Percentiles rank a stretch among this genome's conserved stretches.
These are phyloP conservation scores for Komagataea norvegica DNA, from an alignment of 1,139 yeast genomes.

Conservation along the genomic window DNA sequence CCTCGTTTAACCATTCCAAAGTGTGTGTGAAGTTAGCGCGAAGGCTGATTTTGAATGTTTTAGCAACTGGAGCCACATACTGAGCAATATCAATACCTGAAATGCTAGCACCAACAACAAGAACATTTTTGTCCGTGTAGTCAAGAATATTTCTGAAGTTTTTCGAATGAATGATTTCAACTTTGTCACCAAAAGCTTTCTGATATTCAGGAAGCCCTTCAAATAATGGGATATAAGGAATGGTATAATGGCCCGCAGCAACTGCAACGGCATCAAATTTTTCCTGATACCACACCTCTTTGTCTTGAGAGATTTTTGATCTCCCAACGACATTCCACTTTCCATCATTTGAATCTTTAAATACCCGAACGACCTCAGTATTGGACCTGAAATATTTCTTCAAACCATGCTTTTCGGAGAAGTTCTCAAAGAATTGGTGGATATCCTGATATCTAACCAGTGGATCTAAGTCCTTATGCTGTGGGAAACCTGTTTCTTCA, in stretches of 20 bases:
- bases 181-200: constrained; percentile 32
- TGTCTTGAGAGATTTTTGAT: constrained; percentile 18
- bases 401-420: constrained; percentile 21
- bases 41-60: constrained; percentile 34
- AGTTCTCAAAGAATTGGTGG: constrained; percentile 35
- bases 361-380: constrained; percentile 38
- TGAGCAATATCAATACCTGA: constrained; percentile 45
- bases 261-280: constrained; percentile 41
- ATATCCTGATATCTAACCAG: constrained; percentile 44
- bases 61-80: constrained; percentile 41
- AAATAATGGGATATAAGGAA: constrained; percentile 42
- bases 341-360: constrained; percentile 23
- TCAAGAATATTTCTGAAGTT: constrained; percentile 29
- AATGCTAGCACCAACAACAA: constrained; percentile 46
- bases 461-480: constrained; percentile 11
- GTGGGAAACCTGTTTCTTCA: neutral
- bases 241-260: constrained; percentile 42
- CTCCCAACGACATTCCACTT: constrained; percentile 18
- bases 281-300: constrained; percentile 31
- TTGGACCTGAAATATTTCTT: constrained; percentile 35
- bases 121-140: constrained; percentile 35
- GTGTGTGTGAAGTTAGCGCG: constrained; percentile 21
- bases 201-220: constrained; percentile 39
- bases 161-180: constrained; percentile 36
- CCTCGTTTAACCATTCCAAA: constrained; percentile 15